Evolutionary conservation across 495 filamentous ascomycete species (phyloP).

Genomic region (Penicillium cinerascens): DNA sequence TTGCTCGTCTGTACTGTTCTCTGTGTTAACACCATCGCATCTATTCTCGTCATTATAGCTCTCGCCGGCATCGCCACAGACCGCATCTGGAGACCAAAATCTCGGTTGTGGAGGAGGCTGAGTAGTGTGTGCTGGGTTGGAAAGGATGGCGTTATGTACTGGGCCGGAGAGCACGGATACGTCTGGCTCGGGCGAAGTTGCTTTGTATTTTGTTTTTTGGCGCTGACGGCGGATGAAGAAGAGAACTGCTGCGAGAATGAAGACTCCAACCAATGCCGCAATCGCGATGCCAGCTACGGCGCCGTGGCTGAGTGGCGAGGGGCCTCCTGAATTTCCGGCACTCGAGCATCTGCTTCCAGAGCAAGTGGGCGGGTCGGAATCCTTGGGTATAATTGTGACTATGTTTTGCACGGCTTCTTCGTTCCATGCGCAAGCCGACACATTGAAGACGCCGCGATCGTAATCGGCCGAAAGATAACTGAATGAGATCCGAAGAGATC

Average conservation of each 20-base stretch:
- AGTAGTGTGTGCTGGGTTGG: not conserved
- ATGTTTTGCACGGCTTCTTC: slow-evolving; percentile 14
- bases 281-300: slow-evolving; percentile 26
- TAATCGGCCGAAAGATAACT: slow-evolving; percentile 64
- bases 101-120: not conserved
- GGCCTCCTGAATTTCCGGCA: not conserved
- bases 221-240: slow-evolving; percentile 17
- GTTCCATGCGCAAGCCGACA: slow-evolving; percentile 19
- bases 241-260: slow-evolving; percentile 11
- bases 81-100: slow-evolving; percentile 18
- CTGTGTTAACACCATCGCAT: slow-evolving; percentile 1
- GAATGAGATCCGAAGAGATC: not conserved
- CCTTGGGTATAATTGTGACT: slow-evolving; percentile 11
- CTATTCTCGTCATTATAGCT: slow-evolving; percentile 11
- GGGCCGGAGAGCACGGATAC: slow-evolving; percentile 15
- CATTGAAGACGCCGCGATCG: slow-evolving; percentile 52
- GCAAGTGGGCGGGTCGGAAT: slow-evolving; percentile 1
- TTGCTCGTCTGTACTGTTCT: slow-evolving; percentile 10
- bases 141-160: slow-evolving; percentile 9
- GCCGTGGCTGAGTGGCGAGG: slow-evolving; percentile 28
- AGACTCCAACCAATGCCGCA: slow-evolving; percentile 14
- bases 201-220: slow-evolving; percentile 13
- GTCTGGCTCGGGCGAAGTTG: slow-evolving; percentile 9
- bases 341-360: slow-evolving; percentile 5
- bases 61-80: not conserved